A percentile compares a stretch with the other conserved stretches of the same genome.
phyloP scores from a whole-genome alignment of 345 rosid species.

The Acer campestre region DNA sequence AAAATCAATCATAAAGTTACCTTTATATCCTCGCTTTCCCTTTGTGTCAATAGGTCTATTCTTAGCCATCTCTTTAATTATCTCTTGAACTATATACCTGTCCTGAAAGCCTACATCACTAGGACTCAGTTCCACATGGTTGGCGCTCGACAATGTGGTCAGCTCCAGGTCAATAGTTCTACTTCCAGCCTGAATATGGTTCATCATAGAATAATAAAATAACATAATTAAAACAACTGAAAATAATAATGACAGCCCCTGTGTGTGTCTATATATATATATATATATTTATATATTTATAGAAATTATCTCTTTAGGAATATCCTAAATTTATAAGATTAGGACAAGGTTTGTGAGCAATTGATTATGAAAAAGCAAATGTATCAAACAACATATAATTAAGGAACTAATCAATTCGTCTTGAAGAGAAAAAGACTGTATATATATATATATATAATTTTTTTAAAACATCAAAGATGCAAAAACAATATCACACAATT shows the following conservation, averaged over 20 bases:
- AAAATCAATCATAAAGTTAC: constrained; percentile 35
- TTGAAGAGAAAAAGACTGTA: too few relatives aligned
- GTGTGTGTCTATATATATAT: too few relatives aligned
- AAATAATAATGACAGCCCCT: not conserved
- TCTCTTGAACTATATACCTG: constrained; percentile 91
- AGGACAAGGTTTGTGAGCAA: too few relatives aligned
- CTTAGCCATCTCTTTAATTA: constrained; percentile 97
- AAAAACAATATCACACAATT: not conserved
- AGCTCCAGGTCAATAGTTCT: constrained; percentile 87
- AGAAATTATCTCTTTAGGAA: too few relatives aligned
- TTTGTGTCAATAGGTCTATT: constrained; percentile 88
- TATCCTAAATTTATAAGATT: too few relatives aligned
- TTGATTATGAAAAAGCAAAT: too few relatives aligned
- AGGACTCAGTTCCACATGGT: constrained; percentile 93
- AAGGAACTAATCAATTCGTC: too few relatives aligned
- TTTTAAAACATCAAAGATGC: not conserved
- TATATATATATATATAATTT: too few relatives aligned
- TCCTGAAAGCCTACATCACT: constrained; percentile 98
- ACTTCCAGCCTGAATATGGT: constrained; percentile 73
- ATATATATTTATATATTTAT: too few relatives aligned
- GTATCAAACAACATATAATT: too few relatives aligned
- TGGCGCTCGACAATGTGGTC: constrained; percentile 81
- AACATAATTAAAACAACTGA: not conserved
- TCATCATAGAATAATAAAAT: constrained; percentile 1
- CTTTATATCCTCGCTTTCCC: constrained; percentile 86